Percentiles rank a stretch among this genome's conserved stretches.
Conservation (phyloP, 2,329 filamentous ascomycete genomes). For the Claviceps fusiformis region DNA sequence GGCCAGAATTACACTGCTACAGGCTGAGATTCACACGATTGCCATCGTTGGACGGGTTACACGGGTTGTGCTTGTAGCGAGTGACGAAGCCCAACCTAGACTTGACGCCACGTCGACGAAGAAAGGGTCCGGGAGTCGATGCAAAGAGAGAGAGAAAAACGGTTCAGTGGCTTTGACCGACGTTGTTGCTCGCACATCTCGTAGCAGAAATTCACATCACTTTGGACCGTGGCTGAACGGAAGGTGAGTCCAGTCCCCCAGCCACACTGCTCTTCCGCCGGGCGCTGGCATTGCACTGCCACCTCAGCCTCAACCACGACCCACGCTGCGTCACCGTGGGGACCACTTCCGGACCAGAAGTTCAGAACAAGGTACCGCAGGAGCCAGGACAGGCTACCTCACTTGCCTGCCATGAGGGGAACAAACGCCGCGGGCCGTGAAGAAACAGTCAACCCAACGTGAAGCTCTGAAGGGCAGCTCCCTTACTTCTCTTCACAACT, state of each 20-base stretch:
- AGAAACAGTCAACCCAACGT: neutral
- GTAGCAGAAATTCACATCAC: no score
- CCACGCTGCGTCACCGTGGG: slow-evolving; percentile 13
- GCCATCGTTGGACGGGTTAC: no score
- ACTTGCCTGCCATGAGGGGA: neutral
- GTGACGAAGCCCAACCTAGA: neutral
- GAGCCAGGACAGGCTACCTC: neutral
- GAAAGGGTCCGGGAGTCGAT: neutral
- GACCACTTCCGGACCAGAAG: slow-evolving; percentile 2
- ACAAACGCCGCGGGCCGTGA: neutral
- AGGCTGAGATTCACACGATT: neutral
- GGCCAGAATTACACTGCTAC: neutral
- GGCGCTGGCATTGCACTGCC: neutral
- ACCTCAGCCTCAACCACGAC: neutral
- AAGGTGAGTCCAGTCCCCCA: neutral
- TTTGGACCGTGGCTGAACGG: neutral
- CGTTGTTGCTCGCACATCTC: no score
- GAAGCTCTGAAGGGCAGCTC: neutral
- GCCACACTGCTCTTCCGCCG: neutral
- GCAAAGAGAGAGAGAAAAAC: no score
- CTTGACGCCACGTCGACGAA: neutral
- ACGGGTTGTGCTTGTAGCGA: neutral
- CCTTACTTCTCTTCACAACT: neutral
- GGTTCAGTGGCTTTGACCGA: no score
- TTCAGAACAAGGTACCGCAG: neutral